These are phyloP conservation scores for Dictyostelium purpureum DNA, from an alignment of 78 protist species.

Conservation along the genomic window DNA sequence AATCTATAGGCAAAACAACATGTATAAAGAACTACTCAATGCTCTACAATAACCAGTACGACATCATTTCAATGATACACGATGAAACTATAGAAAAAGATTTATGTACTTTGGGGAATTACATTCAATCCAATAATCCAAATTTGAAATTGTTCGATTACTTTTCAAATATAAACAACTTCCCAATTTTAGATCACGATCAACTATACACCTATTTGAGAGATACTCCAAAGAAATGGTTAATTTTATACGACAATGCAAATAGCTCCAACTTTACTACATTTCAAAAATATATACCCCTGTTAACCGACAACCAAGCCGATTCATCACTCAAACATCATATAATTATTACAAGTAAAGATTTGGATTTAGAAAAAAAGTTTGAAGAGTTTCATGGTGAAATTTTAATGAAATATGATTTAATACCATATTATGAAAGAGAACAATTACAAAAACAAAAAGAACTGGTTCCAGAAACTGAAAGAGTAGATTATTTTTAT, in stretches of 20 bases:
- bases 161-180: neutral
- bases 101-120: neutral
- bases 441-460: neutral
- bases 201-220: neutral
- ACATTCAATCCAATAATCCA: neutral
- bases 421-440: slow-evolving; percentile 9
- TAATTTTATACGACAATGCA: neutral
- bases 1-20: neutral
- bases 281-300: neutral
- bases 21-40: neutral
- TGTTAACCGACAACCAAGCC: too few relatives aligned
- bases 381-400: neutral
- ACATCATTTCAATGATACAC: neutral
- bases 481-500: neutral
- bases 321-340: neutral
- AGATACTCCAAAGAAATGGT: neutral
- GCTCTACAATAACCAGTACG: neutral
- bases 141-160: neutral
- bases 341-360: slow-evolving; percentile 2
- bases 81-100: neutral
- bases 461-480: neutral
- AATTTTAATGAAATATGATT: neutral
- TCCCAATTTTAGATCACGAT: neutral
- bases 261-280: neutral
- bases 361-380: neutral